phyloP scores from a whole-genome alignment of 441 rosid genomes.

The Rhodomyrtus psidioides region DNA sequence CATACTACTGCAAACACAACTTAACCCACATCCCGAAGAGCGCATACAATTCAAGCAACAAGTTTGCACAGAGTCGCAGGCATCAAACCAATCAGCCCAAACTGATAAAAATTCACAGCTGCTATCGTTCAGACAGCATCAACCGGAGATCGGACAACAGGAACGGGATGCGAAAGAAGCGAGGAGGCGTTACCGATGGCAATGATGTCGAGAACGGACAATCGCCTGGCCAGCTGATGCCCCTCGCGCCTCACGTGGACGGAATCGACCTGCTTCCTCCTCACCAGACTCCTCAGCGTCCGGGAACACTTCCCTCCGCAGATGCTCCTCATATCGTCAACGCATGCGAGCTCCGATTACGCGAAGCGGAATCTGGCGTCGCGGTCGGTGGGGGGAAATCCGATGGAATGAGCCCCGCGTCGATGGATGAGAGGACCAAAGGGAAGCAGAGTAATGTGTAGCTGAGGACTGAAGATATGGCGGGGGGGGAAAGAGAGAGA shows the following conservation, averaged over 20 bases:
- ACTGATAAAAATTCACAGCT: too few relatives aligned
- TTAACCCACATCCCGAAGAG: background rate
- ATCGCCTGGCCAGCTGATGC: slow-evolving; percentile 70
- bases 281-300: slow-evolving; percentile 44
- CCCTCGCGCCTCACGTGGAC: slow-evolving; percentile 22
- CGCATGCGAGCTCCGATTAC: background rate
- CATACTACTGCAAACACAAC: background rate
- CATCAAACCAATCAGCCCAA: background rate
- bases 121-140: too few relatives aligned
- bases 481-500: too few relatives aligned
- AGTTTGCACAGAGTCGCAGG: background rate
- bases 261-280: slow-evolving; percentile 94
- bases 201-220: slow-evolving; percentile 70
- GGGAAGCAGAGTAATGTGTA: background rate
- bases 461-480: background rate
- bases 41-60: background rate
- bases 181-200: slow-evolving; percentile 57
- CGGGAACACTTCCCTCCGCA: background rate
- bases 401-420: background rate
- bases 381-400: background rate
- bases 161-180: background rate
- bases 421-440: background rate
- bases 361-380: background rate
- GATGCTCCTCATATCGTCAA: background rate
- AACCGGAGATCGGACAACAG: too few relatives aligned